Base-by-base conservation (phyloP, 768 basidiomycete species). In the Rubroboletus satanas region DNA sequence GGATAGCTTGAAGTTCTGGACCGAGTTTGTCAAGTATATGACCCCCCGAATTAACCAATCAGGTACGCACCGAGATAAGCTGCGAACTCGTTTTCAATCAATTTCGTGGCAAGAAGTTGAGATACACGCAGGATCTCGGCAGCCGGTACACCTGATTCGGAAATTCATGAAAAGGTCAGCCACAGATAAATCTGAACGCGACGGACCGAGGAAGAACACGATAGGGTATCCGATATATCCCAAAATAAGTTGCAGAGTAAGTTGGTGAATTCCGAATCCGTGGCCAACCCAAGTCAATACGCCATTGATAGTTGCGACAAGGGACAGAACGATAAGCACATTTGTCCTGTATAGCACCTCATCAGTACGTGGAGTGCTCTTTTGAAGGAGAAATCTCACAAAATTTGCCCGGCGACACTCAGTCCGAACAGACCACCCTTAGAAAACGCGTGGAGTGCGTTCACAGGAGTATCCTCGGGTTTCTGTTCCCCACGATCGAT, bases 191-290 rank as follows among this genome's bases (percentile, higher is more conserved):
- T 5, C 21, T 23, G 11, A 12, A 45, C 18, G n/a, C 5, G 31
- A 60, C 70, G 41, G 42, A 70, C 75, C 79, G 56, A 84, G 73
- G 75, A 93, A 83, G 77, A 93, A 93, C 2, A 88, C 81, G 57
- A 96, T 57, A 28, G 93, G 93, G 73, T 95, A 95, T 75, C 90
- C 88, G 61, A 94, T 70, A 74, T 97, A 95, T 38, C 90, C 85
- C 55, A 94, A 74, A 62, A 93, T 79, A 56, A 95, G 83, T 67
- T 95, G 84, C 23, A 97, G 77, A 3, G 92, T 94, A 51, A 95
- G 81, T 0, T 80, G 77, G 63, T 87, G 81, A 62, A 94, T 90
- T 36, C 88, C 90, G 64, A 93, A 92, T 47, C 89, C 91, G 55
- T 78, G 81, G 32, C 93, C 93, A 67, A 93, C 81, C 92, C 91